Evolutionary conservation across 176 grass and related monocot genomes (phyloP), one percentile per base, ranked within the genome.

Genomic region (Paspalum notatum): DNA sequence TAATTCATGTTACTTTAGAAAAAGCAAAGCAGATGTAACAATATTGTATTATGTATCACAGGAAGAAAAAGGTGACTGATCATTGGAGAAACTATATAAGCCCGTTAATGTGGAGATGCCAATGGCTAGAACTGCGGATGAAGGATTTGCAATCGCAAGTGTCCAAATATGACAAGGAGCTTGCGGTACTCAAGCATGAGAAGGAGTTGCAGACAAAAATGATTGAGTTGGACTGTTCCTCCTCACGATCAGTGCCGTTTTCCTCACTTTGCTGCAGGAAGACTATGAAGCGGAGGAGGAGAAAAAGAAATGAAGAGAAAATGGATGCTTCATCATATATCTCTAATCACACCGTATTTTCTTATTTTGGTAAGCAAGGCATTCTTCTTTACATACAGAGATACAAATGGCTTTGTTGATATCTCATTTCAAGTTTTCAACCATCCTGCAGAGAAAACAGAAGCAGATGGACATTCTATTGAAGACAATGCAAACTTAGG

Each of bases 151-250:
- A 89, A 39, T 84, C 74, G 54, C 95, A 95, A 89, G 73, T 91
- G 53, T 85, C 81, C 68, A 95, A 72, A 83, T 98, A 98, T 82
- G 90, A 98, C 56, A 98, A 84, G 75, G 86, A 91, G 62, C 90
- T 93, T 87, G 79, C 87, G 57, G 56, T 84, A 68, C 83, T 93
- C 59, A 91, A 93, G 77, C 90, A 89, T 87, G 90, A 94, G 77
- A 98, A 98, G 60, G 95, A 92, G 60, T 67, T 98, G 26, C 92
- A 93, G 50, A 81, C 90, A 76, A 98, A 90, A 92, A 98, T 95
- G 82, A 92, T 94, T 24, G 95, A 95, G 70, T 83, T 95, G 75
- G 95, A 93, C 76, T 88, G 85, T 76, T 98, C 95, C 67, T 85
- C 90, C 17, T 98, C 95, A 0, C 87, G 95, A 82, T 86, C 90